These are phyloP conservation scores for Sporothrix brunneoviolacea DNA, from an alignment of 2,329 filamentous ascomycete genomes.

Conservation along the genomic window DNA sequence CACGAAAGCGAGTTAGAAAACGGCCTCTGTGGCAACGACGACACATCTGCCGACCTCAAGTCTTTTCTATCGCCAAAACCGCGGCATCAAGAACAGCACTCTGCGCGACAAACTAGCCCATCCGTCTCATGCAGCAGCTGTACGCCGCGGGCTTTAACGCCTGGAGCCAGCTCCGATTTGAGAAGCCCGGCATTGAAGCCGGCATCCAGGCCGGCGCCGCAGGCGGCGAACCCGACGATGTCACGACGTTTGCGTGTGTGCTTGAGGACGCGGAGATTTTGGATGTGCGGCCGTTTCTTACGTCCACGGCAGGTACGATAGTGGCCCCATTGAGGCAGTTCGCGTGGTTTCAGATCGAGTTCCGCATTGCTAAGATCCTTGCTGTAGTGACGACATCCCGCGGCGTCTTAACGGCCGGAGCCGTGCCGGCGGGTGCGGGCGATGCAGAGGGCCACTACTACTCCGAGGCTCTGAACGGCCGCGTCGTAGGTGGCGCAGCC, in stretches of 20 bases:
- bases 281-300: constrained; percentile 29
- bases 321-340: too few relatives aligned
- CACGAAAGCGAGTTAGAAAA: too few relatives aligned
- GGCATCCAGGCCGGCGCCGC: background rate
- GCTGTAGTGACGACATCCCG: constrained; percentile 7
- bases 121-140: constrained; percentile 38
- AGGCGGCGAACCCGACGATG: constrained; percentile 37
- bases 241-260: constrained; percentile 37
- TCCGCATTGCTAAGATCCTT: too few relatives aligned
- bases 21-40: too few relatives aligned
- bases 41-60: too few relatives aligned
- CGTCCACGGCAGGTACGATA: constrained; percentile 42
- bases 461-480: constrained; percentile 24
- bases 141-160: constrained; percentile 53
- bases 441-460: constrained; percentile 3
- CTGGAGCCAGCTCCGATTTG: constrained; percentile 47
- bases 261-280: constrained; percentile 32
- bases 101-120: too few relatives aligned
- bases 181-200: background rate
- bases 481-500: constrained; percentile 24
- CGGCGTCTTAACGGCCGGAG: constrained; percentile 1
- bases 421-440: background rate
- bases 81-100: too few relatives aligned
- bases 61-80: too few relatives aligned
- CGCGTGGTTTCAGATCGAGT: too few relatives aligned